phyloP scores from a whole-genome alignment of 495 filamentous ascomycete species.

The Aspergillus incahuasiensis region DNA sequence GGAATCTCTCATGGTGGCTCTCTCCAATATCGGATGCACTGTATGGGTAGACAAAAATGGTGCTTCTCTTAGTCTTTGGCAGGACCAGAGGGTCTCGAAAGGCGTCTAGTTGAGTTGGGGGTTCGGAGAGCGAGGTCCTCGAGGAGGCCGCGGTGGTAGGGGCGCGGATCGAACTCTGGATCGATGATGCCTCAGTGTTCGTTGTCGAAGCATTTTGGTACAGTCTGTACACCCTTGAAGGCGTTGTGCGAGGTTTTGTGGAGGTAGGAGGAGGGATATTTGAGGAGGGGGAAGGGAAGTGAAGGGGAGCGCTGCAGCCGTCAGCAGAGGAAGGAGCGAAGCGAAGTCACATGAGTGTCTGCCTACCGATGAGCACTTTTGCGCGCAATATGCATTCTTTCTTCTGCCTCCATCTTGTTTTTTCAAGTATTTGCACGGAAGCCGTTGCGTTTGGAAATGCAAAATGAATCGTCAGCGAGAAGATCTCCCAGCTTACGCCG shows the following conservation, averaged over 20 bases:
- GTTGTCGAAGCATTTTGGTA: background rate
- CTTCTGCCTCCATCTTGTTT: no score
- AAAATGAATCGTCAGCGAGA: no score
- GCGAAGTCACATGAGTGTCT: background rate
- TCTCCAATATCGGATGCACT: background rate
- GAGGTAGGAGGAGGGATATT: background rate
- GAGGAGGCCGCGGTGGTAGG: background rate
- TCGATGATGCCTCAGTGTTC: background rate
- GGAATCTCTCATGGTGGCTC: background rate
- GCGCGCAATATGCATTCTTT: no score
- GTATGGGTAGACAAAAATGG: background rate
- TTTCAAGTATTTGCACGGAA: no score
- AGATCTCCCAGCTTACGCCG: no score
- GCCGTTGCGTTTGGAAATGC: no score
- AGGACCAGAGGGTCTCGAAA: background rate
- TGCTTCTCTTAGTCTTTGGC: background rate
- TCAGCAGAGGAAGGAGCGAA: background rate
- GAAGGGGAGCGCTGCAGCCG: background rate
- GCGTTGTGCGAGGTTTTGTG: background rate
- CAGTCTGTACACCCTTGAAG: background rate
- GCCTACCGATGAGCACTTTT: background rate
- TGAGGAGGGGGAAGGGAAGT: background rate
- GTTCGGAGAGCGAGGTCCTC: background rate
- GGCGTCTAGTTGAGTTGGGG: background rate
- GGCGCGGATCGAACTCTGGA: background rate